phyloP scores from a whole-genome alignment of 2,329 filamentous ascomycete species.

The Pestalotiopsis fici region DNA sequence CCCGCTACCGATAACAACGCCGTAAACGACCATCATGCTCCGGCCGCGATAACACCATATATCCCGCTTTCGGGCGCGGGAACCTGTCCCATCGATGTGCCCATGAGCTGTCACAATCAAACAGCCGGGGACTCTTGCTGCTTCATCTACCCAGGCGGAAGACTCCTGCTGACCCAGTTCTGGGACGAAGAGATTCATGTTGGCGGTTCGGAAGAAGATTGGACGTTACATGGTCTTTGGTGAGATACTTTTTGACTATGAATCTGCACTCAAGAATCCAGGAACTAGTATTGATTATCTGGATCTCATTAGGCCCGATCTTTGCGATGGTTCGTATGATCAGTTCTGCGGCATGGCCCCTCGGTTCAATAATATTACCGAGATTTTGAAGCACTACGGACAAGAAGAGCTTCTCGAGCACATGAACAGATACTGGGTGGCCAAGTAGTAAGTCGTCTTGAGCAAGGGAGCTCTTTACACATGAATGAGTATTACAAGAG shows the following conservation, averaged over 20 bases:
- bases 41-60: slow-evolving; percentile 30
- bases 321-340: slow-evolving; percentile 44
- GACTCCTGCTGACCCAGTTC: slow-evolving; percentile 43
- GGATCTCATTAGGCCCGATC: slow-evolving; percentile 37
- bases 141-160: slow-evolving; percentile 41
- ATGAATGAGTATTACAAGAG: background rate
- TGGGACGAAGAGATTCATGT: slow-evolving; percentile 42
- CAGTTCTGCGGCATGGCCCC: slow-evolving; percentile 44
- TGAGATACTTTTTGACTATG: slow-evolving; percentile 18
- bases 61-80: slow-evolving; percentile 35
- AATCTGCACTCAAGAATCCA: too few relatives aligned
- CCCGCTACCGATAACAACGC: slow-evolving; percentile 11
- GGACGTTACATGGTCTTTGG: slow-evolving; percentile 47
- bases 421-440: slow-evolving; percentile 46
- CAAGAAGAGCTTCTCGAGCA: slow-evolving; percentile 37
- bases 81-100: slow-evolving; percentile 41
- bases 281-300: too few relatives aligned
- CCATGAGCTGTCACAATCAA: slow-evolving; percentile 40
- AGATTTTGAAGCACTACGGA: slow-evolving; percentile 38
- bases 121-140: slow-evolving; percentile 40
- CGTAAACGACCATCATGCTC: slow-evolving; percentile 1
- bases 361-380: slow-evolving; percentile 41
- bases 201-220: slow-evolving; percentile 41
- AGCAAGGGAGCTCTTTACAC: background rate
- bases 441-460: slow-evolving; percentile 30